A percentile compares a stretch with the other conserved stretches of the same genome.
These are phyloP conservation scores for Polyrhizophydium stewartii DNA, from an alignment of 371 early-diverging fungal species.

Conservation along the genomic window DNA sequence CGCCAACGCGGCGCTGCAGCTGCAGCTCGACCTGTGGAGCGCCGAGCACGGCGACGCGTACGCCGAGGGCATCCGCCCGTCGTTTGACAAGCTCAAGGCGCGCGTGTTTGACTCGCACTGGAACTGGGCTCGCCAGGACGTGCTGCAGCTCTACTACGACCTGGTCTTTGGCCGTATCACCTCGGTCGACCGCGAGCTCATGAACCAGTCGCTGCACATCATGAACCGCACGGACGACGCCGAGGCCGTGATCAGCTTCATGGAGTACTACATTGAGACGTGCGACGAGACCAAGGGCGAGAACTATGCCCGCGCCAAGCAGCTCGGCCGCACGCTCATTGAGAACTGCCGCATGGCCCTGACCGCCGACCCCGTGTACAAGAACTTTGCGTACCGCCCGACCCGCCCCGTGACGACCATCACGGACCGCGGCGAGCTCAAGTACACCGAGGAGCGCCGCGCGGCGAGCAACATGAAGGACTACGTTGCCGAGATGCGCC, in stretches of 20 bases:
- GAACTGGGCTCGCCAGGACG: constrained; percentile 97
- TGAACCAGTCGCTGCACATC: constrained; percentile 83
- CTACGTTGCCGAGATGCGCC: constrained; percentile 41
- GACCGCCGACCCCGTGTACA: constrained; percentile 74
- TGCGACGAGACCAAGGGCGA: constrained; percentile 69
- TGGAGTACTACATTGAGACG: constrained; percentile 79
- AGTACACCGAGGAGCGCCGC: constrained; percentile 71
- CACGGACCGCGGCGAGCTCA: constrained; percentile 74
- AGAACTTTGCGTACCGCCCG: constrained; percentile 71
- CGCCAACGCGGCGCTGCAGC: constrained; percentile 65
- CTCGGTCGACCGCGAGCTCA: constrained; percentile 88
- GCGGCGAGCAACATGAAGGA: constrained; percentile 46
- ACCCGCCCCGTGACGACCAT: constrained; percentile 79
- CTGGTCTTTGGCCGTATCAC: constrained; percentile 87
- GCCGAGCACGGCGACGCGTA: constrained; percentile 88
- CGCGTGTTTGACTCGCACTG: constrained; percentile 92
- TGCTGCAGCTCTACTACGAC: constrained; percentile 84
- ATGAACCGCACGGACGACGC: constrained; percentile 83
- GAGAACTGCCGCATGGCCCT: constrained; percentile 85
- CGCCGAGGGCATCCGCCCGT: constrained; percentile 81
- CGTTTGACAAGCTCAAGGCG: constrained; percentile 80
- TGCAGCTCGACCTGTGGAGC: constrained; percentile 81
- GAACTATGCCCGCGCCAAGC: constrained; percentile 77
- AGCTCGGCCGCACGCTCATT: constrained; percentile 74
- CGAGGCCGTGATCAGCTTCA: constrained; percentile 67